Evolutionary conservation across 257 asterid species (phyloP).

Genomic region (Solanum medicagineum): DNA sequence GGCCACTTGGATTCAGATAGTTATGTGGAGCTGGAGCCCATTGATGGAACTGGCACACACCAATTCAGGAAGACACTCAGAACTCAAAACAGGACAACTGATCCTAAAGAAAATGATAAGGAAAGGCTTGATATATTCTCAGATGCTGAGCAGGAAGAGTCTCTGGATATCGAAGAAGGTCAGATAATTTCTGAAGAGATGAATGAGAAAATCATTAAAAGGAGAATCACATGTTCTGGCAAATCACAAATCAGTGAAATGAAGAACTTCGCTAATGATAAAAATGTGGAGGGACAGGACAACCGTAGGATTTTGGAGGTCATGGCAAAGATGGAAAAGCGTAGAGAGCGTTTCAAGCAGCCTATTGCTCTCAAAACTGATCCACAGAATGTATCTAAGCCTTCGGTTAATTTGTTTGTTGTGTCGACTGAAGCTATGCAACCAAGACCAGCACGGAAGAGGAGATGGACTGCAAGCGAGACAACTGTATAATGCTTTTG

Average conservation of each 20-base stretch:
- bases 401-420: conserved; percentile 3
- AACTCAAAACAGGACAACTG: not conserved
- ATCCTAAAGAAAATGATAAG: conserved; percentile 8
- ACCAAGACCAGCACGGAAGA: conserved; percentile 46
- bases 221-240: not conserved
- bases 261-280: conserved; percentile 4
- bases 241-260: not conserved
- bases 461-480: conserved; percentile 48
- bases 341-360: conserved; percentile 46
- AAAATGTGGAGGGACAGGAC: conserved; percentile 12
- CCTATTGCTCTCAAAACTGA: conserved; percentile 18
- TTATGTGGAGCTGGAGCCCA: conserved; percentile 7
- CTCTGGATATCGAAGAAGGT: conserved; percentile 56
- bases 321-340: conserved; percentile 50
- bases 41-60: not conserved
- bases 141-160: conserved; percentile 5
- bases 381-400: conserved; percentile 12
- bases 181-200: conserved; percentile 28
- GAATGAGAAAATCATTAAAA: conserved; percentile 5
- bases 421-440: conserved; percentile 12
- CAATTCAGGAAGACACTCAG: not conserved
- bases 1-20: conserved; percentile 16
- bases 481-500: not conserved
- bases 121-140: conserved; percentile 4
- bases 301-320: conserved; percentile 39